A percentile compares a stretch with the other conserved stretches of the same genome.
These are phyloP conservation scores for Nematodospora anomalae DNA, from an alignment of 1,139 yeast species.

Conservation along the genomic window DNA sequence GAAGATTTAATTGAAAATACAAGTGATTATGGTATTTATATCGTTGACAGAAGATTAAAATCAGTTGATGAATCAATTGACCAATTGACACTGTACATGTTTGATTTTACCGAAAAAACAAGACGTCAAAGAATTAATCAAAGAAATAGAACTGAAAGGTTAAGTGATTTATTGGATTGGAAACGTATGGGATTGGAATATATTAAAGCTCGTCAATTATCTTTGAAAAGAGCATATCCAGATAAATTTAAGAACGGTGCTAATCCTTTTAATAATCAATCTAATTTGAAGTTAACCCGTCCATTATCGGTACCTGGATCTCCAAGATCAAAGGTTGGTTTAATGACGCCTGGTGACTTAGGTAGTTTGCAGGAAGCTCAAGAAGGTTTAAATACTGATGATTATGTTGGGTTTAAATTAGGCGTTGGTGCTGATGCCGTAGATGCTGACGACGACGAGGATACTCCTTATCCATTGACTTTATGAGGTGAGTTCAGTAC, in stretches of 20 bases:
- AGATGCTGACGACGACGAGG: conserved; percentile 38
- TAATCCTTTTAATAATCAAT: conserved; percentile 58
- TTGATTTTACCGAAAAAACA: conserved; percentile 81
- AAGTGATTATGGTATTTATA: conserved; percentile 93
- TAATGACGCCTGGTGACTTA: conserved; percentile 96
- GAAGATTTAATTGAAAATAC: conserved; percentile 95
- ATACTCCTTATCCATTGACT: conserved; percentile 40
- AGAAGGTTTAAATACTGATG: conserved; percentile 72
- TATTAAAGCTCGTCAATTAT: conserved; percentile 89
- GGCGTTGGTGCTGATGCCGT: conserved; percentile 50
- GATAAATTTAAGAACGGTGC: conserved; percentile 66
- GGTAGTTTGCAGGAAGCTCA: conserved; percentile 93
- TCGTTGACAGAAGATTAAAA: conserved; percentile 92
- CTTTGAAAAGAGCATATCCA: conserved; percentile 92
- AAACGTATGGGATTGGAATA: conserved; percentile 97
- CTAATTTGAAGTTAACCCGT: conserved; percentile 73
- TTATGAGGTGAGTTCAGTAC: conserved; percentile 47
- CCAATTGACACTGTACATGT: conserved; percentile 88
- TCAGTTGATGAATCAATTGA: conserved; percentile 92
- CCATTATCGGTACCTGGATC: conserved; percentile 97
- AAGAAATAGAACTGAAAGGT: conserved; percentile 93
- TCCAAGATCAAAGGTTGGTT: conserved; percentile 61
- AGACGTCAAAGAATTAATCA: conserved; percentile 97
- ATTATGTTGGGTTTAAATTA: conserved; percentile 76
- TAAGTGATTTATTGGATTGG: conserved; percentile 94